Evolutionary conservation across 1,139 yeast species (phyloP), one percentile per base, ranked within the genome.

Genomic region (Geotrichum bryndzae): DNA sequence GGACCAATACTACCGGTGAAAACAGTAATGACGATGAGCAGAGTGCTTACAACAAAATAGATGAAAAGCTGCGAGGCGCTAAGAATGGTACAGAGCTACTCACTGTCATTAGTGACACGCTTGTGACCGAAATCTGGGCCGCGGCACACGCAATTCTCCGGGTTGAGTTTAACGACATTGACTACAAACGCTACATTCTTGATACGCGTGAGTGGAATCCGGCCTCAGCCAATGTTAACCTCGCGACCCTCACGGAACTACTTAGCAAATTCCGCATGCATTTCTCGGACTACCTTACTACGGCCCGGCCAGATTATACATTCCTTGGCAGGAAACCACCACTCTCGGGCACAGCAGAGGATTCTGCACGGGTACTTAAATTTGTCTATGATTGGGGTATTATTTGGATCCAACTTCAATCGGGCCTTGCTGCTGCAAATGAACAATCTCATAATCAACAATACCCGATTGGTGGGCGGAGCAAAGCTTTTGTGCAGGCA

Each of bases 311-410:
- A 41, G 48, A 41, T 18, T 41, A n/a, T 41, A 41, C 11, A n/a
- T 41, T 41, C 23, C 22, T 41, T n/a, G 48, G 48, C 22, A 18
- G 18, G 18, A n/a, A 18, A 4, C 48, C 48, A 5, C 48, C 7
- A n/a, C 48, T 41, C 13, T 41, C 48, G 6, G 48, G 48, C 18
- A 15, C n/a, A n/a, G 48, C 11, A 4, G 48, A 41, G 23, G 48
- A 41, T 8, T 41, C 23, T 41, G 48, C 48, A 8, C 18, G 48
- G 22, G 48, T 41, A n/a, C 48, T 41, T 18, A 41, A 41, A 23
- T 85, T 87, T 67, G 71, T 79, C 5, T 71, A 71, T 0, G 82
- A 82, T 66, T 88, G 94, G 94, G 65, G 73, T 1, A 70, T 72
- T 2, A 73, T 82, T 0, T 73, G 86, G 62, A 62, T 62, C 23